Base-by-base conservation (phyloP, 83 land plant species). In the Thuja plicata region DNA sequence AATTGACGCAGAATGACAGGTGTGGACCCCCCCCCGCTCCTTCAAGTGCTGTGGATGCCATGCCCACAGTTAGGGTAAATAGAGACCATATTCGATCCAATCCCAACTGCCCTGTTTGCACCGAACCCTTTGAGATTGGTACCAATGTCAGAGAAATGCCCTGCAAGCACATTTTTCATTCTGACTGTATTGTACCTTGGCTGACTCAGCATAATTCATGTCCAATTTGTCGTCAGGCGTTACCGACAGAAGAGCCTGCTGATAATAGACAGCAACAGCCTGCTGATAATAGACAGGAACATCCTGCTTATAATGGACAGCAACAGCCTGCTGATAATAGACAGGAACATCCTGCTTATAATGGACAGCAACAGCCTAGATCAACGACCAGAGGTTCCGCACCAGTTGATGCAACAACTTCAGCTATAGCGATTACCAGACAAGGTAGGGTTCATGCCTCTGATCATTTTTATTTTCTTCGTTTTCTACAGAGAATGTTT, bases 131-230 rank as follows among this genome's bases (percentile, higher is more conserved):
- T 62, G 96, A 94, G 77, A 40, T 92, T 70, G 95, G 96, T 2
- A 19, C 91, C 19, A 91, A 93, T 85, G 95, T 90, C 43, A 91
- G 91, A 62, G 89, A 93, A 85, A 91, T 96, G 95, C 94, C 97
- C 0, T 96, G 97, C 79, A 91, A 93, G 40, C 97, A 95, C 85
- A 78, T 94, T 40, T 95, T 93, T 73, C 95, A 95, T 52, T 89
- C 90, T 9, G 96, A 95, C 48, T 96, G 97, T 52, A 94, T 96
- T 45, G 85, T 94, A 0, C 97, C 95, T 7, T 94, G 97, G 97
- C 84, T 96, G 41, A 91, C 87, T 5, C 94, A 93, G 91, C 95
- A 93, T 76, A 95, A 94, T 54, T 91, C 95, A 1, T 94, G 96
- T 84, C 96, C 94, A 1, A 93, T 94, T 35, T 93, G 94, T 66